Base-by-base conservation (phyloP, 768 basidiomycete species). In the Russula virescens region DNA sequence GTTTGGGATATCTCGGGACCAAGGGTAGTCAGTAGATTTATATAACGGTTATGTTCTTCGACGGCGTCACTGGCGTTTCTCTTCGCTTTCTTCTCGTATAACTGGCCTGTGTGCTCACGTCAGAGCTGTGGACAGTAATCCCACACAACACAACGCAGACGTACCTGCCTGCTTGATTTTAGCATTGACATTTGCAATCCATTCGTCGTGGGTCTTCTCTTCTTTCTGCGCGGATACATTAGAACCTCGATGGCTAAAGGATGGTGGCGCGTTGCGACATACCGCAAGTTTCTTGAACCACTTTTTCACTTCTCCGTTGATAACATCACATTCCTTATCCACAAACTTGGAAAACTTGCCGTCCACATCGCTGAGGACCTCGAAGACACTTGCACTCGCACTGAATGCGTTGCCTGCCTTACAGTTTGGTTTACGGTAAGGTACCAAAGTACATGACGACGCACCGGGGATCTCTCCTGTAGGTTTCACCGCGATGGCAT, bases 251-350 rank as follows among this genome's bases (percentile, higher is more conserved):
- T 21, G 11, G 16, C 38, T 19, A 35, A 19, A 16, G 10, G 25
- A 18, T 11, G 28, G 28, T 14, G 28, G 35, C 19, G 28, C 8
- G 31, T n/a, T 26, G 26, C 34, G n/a, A 74, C 87, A 68, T 68
- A 91, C 89, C 53, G 84, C 80, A 40, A 91, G 79, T 72, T 86
- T 90, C 82, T 88, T 91, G 78, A 91, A 86, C 89, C 89, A 91
- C 69, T 88, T 92, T 78, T 85, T 87, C 46, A 90, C 83, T 65
- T 91, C 89, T 34, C 76, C 72, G 65, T 82, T 84, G 54, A 90
- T 75, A 23, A 60, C 69, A 64, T 85, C 83, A 62, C 84, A 89
- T 66, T 92, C 89, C 74, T 83, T 90, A 67, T 89, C 87, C 14
- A 81, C 81, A 63, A 87, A 70, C 75, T 87, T 91, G 46, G 83